Percentiles rank a stretch among this genome's conserved stretches.
phyloP scores from a whole-genome alignment of 352 stramenopile species.

The Pythium aristosporum region DNA sequence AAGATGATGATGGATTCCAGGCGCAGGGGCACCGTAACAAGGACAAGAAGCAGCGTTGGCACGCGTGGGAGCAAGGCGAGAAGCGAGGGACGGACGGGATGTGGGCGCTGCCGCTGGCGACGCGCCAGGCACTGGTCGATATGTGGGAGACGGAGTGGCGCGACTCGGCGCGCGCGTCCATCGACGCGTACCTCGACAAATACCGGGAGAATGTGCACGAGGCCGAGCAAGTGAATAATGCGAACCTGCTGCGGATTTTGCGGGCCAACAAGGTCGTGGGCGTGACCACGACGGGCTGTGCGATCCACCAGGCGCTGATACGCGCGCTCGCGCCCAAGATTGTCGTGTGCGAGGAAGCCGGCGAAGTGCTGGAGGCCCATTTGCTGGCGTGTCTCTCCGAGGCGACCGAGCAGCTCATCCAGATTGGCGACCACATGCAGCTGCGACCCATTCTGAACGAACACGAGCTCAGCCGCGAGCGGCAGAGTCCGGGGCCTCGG shows the following conservation, averaged over 20 bases:
- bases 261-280: constrained; percentile 60
- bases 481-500: constrained; percentile 31
- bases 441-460: constrained; percentile 74
- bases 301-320: constrained; percentile 68
- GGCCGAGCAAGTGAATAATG: constrained; percentile 33
- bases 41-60: constrained; percentile 6
- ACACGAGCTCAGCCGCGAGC: constrained; percentile 65
- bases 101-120: neutral
- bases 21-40: neutral
- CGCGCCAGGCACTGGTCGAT: constrained; percentile 26
- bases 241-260: constrained; percentile 27
- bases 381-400: constrained; percentile 57
- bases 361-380: constrained; percentile 82
- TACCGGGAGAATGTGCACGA: constrained; percentile 29
- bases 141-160: constrained; percentile 46
- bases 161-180: constrained; percentile 16
- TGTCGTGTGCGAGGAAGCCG: constrained; percentile 88
- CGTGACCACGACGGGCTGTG: constrained; percentile 82
- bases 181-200: constrained; percentile 13
- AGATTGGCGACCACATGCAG: constrained; percentile 89
- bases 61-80: constrained; percentile 3
- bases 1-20: constrained; percentile 7
- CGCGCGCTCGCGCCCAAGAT: constrained; percentile 52
- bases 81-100: neutral
- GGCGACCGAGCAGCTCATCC: constrained; percentile 73